Conservation (phyloP, 208 protist genomes). For the Leishmania guyanensis region DNA sequence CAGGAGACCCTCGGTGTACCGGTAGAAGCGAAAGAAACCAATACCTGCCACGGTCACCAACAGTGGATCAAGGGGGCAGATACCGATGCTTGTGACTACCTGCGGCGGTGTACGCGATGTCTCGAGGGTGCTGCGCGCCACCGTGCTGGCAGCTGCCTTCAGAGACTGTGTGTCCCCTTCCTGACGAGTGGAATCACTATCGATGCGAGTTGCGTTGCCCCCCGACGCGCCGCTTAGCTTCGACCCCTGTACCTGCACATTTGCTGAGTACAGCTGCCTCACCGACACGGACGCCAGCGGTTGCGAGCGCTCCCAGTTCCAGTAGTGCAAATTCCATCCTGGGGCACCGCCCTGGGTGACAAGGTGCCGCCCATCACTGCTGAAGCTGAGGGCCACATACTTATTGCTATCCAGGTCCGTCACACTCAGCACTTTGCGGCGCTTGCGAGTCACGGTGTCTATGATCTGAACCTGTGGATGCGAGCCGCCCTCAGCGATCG, state of each 20-base stretch:
- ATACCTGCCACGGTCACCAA: constrained; percentile 90
- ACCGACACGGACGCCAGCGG: constrained; percentile 71
- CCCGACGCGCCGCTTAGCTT: not conserved
- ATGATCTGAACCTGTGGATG: constrained; percentile 84
- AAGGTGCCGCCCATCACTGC: constrained; percentile 84
- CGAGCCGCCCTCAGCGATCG: constrained; percentile 89
- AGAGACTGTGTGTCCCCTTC: not conserved
- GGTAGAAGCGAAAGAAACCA: constrained; percentile 92
- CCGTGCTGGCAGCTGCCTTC: not conserved
- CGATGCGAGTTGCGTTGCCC: not conserved
- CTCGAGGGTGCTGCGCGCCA: not conserved
- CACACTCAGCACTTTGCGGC: constrained; percentile 83
- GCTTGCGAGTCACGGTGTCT: constrained; percentile 86
- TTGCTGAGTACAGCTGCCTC: constrained; percentile 15
- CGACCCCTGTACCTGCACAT: constrained; percentile 2
- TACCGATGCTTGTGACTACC: constrained; percentile 71
- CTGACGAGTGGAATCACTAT: not conserved
- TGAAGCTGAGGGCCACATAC: constrained; percentile 85
- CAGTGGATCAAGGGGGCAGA: constrained; percentile 89
- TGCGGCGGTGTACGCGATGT: constrained; percentile 5
- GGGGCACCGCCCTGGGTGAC: constrained; percentile 86
- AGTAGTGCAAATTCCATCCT: constrained; percentile 86
- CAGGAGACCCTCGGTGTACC: constrained; percentile 87
- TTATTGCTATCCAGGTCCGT: constrained; percentile 75
- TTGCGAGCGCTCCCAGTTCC: constrained; percentile 92